Conservation (phyloP, 73 alveolate species). For the Tetrahymena thermophila region DNA sequence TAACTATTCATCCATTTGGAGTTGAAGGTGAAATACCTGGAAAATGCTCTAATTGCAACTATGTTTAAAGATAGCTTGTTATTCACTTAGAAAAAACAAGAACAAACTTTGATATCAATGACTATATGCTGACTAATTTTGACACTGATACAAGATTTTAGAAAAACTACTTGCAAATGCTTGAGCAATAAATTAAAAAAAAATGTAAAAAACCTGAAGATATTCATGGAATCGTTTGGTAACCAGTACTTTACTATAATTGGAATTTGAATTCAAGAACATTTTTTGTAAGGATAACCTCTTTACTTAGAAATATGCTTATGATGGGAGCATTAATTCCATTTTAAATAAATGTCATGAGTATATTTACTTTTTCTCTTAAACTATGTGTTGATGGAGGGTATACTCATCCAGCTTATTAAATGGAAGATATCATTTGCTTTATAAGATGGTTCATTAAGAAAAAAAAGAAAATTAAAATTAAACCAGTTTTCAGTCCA, state of each 20-base stretch:
- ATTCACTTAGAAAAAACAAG: not conserved
- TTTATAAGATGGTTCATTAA: conserved; percentile 39
- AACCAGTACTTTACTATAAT: conserved; percentile 47
- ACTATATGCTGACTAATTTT: conserved; percentile 23
- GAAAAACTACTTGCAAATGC: not conserved
- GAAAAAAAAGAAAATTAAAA: not conserved
- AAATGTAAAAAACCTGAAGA: conserved; percentile 5
- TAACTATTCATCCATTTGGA: conserved; percentile 29
- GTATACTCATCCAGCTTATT: conserved; percentile 46
- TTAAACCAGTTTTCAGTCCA: conserved; percentile 26
- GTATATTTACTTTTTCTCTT: conserved; percentile 11
- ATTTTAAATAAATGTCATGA: conserved; percentile 41
- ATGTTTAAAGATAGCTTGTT: conserved; percentile 12
- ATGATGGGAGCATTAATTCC: conserved; percentile 51
- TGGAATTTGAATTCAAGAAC: conserved; percentile 33
- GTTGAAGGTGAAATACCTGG: conserved; percentile 52
- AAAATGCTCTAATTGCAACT: conserved; percentile 45
- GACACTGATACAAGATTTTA: conserved; percentile 47
- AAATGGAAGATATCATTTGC: conserved; percentile 54
- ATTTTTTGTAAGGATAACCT: conserved; percentile 37
- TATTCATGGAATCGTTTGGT: conserved; percentile 16
- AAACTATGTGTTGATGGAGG: conserved; percentile 32
- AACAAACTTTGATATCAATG: not conserved
- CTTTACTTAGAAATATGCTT: conserved; percentile 30
- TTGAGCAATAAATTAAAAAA: not conserved